Evolutionary conservation across 768 basidiomycete species (phyloP), one percentile per base, ranked within the genome.

Genomic region (Trichaptum fuscoviolaceum): DNA sequence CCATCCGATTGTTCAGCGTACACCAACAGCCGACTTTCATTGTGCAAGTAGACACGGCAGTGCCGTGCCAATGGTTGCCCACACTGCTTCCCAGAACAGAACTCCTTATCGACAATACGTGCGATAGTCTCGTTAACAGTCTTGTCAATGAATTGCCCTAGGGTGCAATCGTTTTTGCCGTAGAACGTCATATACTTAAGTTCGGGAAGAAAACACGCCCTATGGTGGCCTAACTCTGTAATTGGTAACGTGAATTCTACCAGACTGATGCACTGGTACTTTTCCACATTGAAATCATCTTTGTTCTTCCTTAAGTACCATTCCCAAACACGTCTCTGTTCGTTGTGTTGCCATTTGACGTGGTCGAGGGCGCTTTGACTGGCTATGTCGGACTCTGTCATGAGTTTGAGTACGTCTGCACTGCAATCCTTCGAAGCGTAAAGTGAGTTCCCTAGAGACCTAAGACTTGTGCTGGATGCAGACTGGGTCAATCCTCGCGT

Each of bases 91-190:
- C 89, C 90, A 0, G 85, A 82, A 72, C 96, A 99, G 36, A 90
- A 80, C 1, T 91, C 88, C 77, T 84, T 91, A 72, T 92, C 89
- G 66, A 89, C 75, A 73, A 87, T 88, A 66, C 90, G 88, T 20
- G 82, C 82, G 26, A 92, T 76, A 0, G 87, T 87, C 62, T 91
- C 88, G 63, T 80, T 80, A 58, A 92, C 87, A 0, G 88, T 84
- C 61, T 86, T 87, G 72, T 97, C 95, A 68, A 99, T 90, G 79
- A 90, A 98, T 74, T 96, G 93, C 0, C 96, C 95, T 17, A 99
- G 84, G 0, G 97, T 96, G 74, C 85, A 87, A 73, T 97, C 95
- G 67, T 95, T 95, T 70, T 93, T 89, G 61, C 94, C 91, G 72
- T 99, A 99, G 75, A 95, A 99, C 18, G 86, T 88, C 78, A 92